Evolutionary conservation across 225 moss, liverwort and hornwort species (phyloP).

Genomic region (Pseudoscleropodium purum): DNA sequence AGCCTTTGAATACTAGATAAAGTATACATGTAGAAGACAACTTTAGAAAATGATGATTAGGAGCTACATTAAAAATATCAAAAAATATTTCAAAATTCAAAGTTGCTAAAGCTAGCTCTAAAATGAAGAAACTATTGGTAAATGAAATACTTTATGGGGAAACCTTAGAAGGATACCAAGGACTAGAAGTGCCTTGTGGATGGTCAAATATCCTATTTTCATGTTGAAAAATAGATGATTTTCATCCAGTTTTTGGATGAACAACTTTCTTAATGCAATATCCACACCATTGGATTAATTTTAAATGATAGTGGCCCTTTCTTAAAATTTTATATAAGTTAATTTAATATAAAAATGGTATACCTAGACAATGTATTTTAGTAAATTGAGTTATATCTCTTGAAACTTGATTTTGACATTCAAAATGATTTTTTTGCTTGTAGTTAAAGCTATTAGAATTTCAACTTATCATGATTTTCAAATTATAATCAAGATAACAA

Average conservation of each 20-base stretch:
- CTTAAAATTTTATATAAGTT: neutral
- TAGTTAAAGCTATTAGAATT: neutral
- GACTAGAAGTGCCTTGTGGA: neutral
- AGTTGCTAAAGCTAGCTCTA: neutral
- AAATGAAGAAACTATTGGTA: neutral
- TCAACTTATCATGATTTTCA: neutral
- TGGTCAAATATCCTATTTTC: neutral
- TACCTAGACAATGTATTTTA: neutral
- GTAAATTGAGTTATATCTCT: neutral
- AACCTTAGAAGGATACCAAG: fast-evolving
- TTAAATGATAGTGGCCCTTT: neutral
- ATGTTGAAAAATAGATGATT: neutral
- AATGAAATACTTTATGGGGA: neutral
- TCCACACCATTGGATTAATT: neutral
- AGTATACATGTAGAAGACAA: too few relatives aligned
- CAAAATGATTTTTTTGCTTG: neutral
- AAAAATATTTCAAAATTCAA: neutral
- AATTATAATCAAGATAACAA: neutral
- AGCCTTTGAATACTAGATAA: fast-evolving
- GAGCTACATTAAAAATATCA: neutral
- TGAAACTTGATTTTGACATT: neutral
- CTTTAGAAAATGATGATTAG: neutral
- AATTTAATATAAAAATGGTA: neutral
- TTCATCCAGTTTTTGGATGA: neutral
- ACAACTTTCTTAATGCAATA: neutral